Conservation (phyloP, 75 land plant genomes). For the Sequoia sempervirens region DNA sequence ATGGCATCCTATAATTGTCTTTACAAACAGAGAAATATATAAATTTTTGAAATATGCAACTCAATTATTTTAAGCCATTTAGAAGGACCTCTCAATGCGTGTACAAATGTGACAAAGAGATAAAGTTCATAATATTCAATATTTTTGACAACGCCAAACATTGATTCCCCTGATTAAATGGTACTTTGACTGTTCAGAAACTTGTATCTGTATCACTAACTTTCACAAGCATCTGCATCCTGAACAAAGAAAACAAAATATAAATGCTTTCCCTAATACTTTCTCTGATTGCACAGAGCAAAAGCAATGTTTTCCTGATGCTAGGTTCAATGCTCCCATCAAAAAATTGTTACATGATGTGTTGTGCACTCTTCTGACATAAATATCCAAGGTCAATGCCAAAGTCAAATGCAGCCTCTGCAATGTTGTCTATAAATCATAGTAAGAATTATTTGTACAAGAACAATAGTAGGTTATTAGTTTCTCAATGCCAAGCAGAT, state of each 20-base stretch:
- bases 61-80: too few species aligned
- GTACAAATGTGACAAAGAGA: not conserved
- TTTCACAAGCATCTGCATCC: not conserved
- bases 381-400: not conserved
- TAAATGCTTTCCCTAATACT: not conserved
- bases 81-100: too few species aligned
- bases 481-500: constrained; percentile 77
- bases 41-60: too few species aligned
- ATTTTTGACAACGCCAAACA: not conserved
- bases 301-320: not conserved
- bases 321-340: not conserved
- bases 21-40: too few species aligned
- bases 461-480: not conserved
- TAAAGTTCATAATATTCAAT: not conserved
- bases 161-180: not conserved
- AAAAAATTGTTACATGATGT: not conserved
- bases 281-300: not conserved
- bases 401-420: not conserved
- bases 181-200: not conserved
- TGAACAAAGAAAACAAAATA: not conserved
- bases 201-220: not conserved
- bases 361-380: not conserved
- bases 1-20: too few species aligned
- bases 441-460: not conserved
- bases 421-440: not conserved